Evolutionary conservation across 108 stramenopile species (phyloP), one percentile per base, ranked within the genome.

Genomic region (Poteriospumella lacustris): DNA sequence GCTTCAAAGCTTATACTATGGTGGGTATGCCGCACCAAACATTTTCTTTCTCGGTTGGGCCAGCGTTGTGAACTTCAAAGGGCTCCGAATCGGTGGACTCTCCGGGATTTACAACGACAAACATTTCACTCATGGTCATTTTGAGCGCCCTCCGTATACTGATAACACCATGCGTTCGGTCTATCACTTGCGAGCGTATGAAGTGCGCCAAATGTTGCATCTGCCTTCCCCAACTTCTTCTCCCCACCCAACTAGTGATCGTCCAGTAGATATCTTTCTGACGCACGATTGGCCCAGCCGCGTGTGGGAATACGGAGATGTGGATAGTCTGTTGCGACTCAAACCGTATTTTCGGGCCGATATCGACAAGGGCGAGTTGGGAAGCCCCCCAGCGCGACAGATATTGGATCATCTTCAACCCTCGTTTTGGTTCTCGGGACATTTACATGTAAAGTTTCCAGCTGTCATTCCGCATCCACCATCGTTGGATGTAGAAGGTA

Each of bases 231-330:
- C 24, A 47, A 44, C 70, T 68, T 31, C 56, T 43, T 29, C 15
- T 76, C 52, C 29, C 52, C 26, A 24, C 1, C 2, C 34, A 9
- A 5, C 28, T 28, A 5, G 58, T 39, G 44, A 12, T 0, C 1
- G 36, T 24, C 31, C 44, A 1, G 31, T 97, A 31, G 97, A 96
- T 79, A 83, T 97, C 2, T 81, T 92, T 68, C 44, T 95, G 0
- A 90, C 91, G 58, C 98, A 99, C 80, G 98, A 99, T 85, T 99
- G 98, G 98, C 98, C 98, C 1, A 80, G 87, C 47, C 94, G 95
- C 1, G 94, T 98, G 42, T 91, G 86, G 15, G 87, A 90, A 43
- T 84, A 92, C 80, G 97, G 97, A 0, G 82, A 98, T 83, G 68
- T 77, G 2, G 59, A 84, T 0, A 75, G 79, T 3, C 84, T 97